Base-by-base conservation (phyloP, 2,329 filamentous ascomycete species). In the Leptodontidium sp. region DNA sequence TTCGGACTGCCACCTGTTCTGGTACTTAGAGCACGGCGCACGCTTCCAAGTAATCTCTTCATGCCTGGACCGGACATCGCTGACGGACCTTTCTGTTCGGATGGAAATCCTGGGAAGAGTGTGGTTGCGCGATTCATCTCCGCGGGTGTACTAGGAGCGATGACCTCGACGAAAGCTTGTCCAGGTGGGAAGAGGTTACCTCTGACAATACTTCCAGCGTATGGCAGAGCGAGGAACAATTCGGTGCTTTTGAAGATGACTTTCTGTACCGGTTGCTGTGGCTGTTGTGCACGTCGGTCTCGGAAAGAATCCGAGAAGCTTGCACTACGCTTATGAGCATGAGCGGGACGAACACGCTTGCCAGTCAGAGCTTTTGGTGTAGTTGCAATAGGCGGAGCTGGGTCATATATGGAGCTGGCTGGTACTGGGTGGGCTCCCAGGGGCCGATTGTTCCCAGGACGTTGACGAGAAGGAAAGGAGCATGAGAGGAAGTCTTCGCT, bases 251-350 rank as follows among this genome's bases (percentile, higher is more conserved):
- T 87, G 71, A 84, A 83, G 1, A 84, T 77, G 4, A 84, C 77
- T 68, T 83, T 86, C 57, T 87, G 86, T 3, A 82, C 71, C 14
- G 75, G 73, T 55, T 74, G 79, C 14, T 79, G 72, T 26, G 68
- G 6, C 14, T 45, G 63, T 24, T 47, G 63, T 80, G 79, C 26
- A 79, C 87, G 80, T 82, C 90, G 80, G 76, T 96, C 92, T 73
- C 93, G 85, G 63, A 95, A 80, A 0, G 94, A 95, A 80, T 98
- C 93, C 0, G 92, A 93, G 75, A 96, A 91, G 78, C 94, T 98
- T 61, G 91, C 93, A 77, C 93, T 97, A 26, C 94, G 90, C 79
- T 93, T 94, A 80, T 97, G 94, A 2, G 83, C 79, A 71, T 87
- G 85, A 14, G 81, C 81, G 24, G 88, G 85, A 17, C 88, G 85